Evolutionary conservation across 306 rosid genomes (phyloP).

Genomic region (Purshia tridentata): DNA sequence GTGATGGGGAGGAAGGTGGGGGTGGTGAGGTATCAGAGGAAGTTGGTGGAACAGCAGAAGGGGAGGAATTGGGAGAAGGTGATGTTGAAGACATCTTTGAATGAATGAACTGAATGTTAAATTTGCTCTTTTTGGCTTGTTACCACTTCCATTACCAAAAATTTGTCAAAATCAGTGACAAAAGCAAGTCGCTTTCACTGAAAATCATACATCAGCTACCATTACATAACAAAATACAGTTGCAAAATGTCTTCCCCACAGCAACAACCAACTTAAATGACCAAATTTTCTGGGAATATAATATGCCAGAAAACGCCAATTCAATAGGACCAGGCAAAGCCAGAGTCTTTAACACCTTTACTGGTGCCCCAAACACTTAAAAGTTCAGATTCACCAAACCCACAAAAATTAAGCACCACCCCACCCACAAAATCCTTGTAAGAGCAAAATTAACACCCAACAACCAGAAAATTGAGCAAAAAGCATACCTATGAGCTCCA

Average conservation of each 20-base stretch:
- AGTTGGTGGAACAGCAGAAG: constrained; percentile 60
- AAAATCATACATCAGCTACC: constrained; percentile 7
- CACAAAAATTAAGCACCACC: constrained; percentile 19
- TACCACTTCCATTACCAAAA: constrained; percentile 31
- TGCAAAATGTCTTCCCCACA: constrained; percentile 6
- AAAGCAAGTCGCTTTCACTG: constrained; percentile 16
- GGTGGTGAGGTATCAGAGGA: constrained; percentile 34
- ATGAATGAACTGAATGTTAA: constrained; percentile 1
- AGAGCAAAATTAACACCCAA: constrained; percentile 12
- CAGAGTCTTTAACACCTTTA: constrained; percentile 2
- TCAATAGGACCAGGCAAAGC: constrained; percentile 8
- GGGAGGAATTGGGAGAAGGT: constrained; percentile 71
- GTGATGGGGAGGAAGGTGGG: constrained; percentile 35
- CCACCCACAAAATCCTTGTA: constrained; percentile 15
- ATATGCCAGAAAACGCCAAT: constrained; percentile 29
- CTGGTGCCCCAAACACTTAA: constrained; percentile 14
- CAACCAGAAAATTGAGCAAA: constrained; percentile 9
- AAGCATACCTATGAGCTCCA: constrained; percentile 26
- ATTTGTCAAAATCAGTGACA: constrained; percentile 9
- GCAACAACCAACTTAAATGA: constrained; percentile 17
- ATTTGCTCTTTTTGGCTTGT: constrained; percentile 28
- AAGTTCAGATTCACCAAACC: constrained; percentile 15
- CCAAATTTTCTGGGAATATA: background rate
- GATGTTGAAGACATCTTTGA: constrained; percentile 57
- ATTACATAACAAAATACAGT: constrained; percentile 29